Evolutionary conservation across 1,284 basidiomycete species (phyloP), one percentile per base, ranked within the genome.

Genomic region (Termitomyces sp.): DNA sequence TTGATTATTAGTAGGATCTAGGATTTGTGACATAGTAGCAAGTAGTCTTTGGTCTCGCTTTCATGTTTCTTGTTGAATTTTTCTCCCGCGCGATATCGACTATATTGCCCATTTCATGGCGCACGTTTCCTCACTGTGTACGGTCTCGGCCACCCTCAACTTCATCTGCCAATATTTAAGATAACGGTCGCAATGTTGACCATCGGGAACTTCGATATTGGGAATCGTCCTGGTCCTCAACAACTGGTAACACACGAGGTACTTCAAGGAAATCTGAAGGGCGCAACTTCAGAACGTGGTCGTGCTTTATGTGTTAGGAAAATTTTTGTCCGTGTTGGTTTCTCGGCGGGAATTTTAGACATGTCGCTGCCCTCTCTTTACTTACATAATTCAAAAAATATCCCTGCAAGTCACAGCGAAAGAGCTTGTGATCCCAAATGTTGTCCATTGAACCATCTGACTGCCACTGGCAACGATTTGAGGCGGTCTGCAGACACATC

Each of bases 401-500:
- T 15, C 12, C 5, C 8, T 19, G 3, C n/a, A 9, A n/a, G 43
- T 44, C n/a, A 30, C 43, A 19, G 13, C 13, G 17, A 46, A 19
- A 31, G 19, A 24, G 24, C 24, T 24, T 24, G 24, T 24, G 24
- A 24, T 5, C 3, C 19, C 13, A 15, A 48, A 38, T 48, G 47
- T 2, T 17, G 10, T 39, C 47, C 12, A 17, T 50, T 24, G 21
- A 31, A 21, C 45, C 12, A 24, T 36, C 15, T 21, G 5, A 8
- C 36, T 39, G 34, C 10, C 19, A 8, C 31, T 34, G 40, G 12
- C 24, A 33, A 12, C 44, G 52, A 28, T 48, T 61, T n/a, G 26
- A 54, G 26, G 21, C 15, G 24, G 44, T 61, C 10, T 46, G 50
- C 21, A 13, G 34, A 17, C 38, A 19, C 10, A 39, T 62, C 4